These are phyloP conservation scores for Trypanosoma vivax DNA, from an alignment of 208 protist species.

Conservation along the genomic window DNA sequence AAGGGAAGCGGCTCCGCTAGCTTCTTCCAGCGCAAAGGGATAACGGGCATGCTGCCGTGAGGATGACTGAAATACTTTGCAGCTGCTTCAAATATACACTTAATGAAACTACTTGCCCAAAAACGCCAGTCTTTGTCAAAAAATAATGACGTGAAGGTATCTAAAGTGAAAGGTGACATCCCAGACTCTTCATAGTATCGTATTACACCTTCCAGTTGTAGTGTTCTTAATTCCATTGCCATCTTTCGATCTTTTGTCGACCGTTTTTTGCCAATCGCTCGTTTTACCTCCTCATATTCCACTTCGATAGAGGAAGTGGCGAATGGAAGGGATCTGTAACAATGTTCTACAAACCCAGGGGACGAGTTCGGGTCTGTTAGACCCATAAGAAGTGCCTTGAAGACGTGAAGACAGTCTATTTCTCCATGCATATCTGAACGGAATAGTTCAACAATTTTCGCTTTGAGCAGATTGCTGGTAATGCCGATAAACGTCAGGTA, in stretches of 20 bases:
- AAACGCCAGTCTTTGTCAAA: conserved; percentile 17
- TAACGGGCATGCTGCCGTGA: conserved; percentile 30
- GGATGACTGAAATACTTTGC: conserved; percentile 32
- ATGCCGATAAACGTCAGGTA: conserved; percentile 32
- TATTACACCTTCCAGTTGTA: conserved; percentile 20
- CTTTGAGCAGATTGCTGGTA: conserved; percentile 17
- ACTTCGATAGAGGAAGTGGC: conserved; percentile 6
- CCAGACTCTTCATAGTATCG: conserved; percentile 11
- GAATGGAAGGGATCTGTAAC: conserved; percentile 28
- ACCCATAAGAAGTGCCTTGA: conserved; percentile 39
- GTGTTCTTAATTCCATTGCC: not conserved
- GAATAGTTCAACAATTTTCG: conserved; percentile 23
- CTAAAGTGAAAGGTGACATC: conserved; percentile 12
- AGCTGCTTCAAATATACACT: conserved; percentile 40
- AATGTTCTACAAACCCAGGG: conserved; percentile 26
- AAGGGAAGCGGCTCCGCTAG: conserved; percentile 26
- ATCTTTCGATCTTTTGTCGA: conserved; percentile 6
- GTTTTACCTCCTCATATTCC: not conserved
- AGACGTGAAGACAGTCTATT: conserved; percentile 26
- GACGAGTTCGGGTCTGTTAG: conserved; percentile 17
- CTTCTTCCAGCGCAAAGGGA: conserved; percentile 35
- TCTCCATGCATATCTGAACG: not conserved
- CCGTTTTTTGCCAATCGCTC: not conserved
- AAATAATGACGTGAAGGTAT: conserved; percentile 24
- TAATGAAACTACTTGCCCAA: conserved; percentile 29